Evolutionary conservation across 306 rosid species (phyloP).

Genomic region (Lagenaria siceraria): DNA sequence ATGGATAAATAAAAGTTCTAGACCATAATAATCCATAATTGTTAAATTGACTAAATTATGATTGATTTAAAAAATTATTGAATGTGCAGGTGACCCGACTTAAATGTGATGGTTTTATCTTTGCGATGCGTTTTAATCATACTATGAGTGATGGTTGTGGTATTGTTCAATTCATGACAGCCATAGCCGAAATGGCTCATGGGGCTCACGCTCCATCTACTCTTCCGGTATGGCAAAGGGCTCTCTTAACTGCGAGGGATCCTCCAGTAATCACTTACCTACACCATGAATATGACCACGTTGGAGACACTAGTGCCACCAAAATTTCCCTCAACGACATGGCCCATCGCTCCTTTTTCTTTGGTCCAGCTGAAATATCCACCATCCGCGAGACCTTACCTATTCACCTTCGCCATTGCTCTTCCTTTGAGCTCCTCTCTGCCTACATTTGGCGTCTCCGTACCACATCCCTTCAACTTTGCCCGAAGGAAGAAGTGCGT

Average conservation of each 20-base stretch:
- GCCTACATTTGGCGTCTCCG: conserved; percentile 14
- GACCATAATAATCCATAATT: too few relatives aligned
- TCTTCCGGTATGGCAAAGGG: conserved; percentile 14
- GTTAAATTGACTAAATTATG: too few relatives aligned
- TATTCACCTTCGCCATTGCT: neutral
- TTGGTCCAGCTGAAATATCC: neutral
- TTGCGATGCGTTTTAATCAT: neutral
- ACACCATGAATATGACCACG: conserved; percentile 8
- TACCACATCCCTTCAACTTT: conserved; percentile 1
- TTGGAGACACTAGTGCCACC: neutral
- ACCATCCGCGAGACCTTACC: conserved; percentile 8
- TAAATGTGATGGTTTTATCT: neutral
- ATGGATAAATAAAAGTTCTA: too few relatives aligned
- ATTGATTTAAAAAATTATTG: too few relatives aligned
- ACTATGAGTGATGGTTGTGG: neutral
- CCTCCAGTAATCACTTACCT: conserved; percentile 7
- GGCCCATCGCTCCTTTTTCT: neutral
- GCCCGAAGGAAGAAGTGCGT: neutral
- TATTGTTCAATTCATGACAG: neutral
- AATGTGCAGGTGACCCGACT: neutral
- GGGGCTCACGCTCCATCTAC: conserved; percentile 10
- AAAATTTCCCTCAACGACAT: neutral
- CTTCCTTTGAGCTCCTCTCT: conserved; percentile 7
- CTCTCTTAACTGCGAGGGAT: conserved; percentile 2
- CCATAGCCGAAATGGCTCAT: conserved; percentile 7